phyloP scores from a whole-genome alignment of 1,284 basidiomycete species.

The Uromyces viciae-fabae region DNA sequence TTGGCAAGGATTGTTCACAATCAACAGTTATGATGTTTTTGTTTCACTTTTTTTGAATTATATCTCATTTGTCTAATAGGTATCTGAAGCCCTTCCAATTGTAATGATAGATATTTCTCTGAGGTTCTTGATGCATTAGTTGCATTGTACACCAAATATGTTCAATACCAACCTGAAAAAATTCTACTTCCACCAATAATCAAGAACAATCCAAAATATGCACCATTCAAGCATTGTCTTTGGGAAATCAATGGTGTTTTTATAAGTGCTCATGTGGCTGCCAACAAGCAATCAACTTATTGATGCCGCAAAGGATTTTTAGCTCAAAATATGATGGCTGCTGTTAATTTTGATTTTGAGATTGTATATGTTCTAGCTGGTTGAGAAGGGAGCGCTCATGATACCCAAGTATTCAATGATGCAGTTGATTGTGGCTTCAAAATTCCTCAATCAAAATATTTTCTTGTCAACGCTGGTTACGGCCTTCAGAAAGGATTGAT shows the following conservation, averaged over 20 bases:
- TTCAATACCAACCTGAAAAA: neutral
- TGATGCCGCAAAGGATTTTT: neutral
- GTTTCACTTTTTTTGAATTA: neutral
- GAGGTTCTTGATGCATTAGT: neutral
- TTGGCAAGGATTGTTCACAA: neutral
- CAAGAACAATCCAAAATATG: neutral
- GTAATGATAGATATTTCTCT: too few relatives aligned
- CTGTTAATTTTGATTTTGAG: neutral
- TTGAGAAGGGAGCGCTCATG: constrained; percentile 17
- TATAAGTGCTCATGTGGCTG: neutral
- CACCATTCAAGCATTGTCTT: neutral
- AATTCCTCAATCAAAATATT: neutral
- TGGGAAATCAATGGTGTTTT: neutral
- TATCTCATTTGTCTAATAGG: too few relatives aligned
- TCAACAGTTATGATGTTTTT: neutral
- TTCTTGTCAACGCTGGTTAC: neutral
- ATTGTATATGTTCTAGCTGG: neutral
- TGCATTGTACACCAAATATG: neutral
- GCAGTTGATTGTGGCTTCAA: neutral
- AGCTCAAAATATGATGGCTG: neutral
- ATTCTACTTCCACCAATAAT: neutral
- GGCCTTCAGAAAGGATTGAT: neutral
- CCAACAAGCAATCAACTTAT: neutral
- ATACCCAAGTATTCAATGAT: neutral
- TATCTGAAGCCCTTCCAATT: neutral